A percentile compares a stretch with the other conserved stretches of the same genome.
These are phyloP conservation scores for Citrus reticulata DNA, from an alignment of 345 rosid genomes.

Conservation along the genomic window DNA sequence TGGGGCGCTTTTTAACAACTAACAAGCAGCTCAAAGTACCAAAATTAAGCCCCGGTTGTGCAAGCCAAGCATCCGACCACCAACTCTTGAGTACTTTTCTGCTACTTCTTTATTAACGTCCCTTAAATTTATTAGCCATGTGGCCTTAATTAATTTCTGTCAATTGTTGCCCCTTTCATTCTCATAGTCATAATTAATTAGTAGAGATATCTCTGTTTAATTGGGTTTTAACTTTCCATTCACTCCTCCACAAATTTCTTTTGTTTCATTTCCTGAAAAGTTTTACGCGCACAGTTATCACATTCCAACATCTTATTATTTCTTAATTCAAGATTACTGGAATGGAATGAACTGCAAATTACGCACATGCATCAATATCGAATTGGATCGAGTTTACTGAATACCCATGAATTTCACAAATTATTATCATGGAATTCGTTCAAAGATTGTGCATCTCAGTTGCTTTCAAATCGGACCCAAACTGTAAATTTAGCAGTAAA, in stretches of 20 bases:
- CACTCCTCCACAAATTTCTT: neutral
- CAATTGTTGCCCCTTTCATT: neutral
- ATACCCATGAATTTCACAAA: neutral
- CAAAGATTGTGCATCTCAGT: too few relatives aligned
- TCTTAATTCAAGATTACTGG: too few relatives aligned
- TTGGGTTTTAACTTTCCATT: neutral
- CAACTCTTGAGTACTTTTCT: neutral
- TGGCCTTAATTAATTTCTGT: neutral
- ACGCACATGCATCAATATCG: neutral
- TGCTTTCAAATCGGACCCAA: neutral
- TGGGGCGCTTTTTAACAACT: too few relatives aligned
- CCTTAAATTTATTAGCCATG: neutral
- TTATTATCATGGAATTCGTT: neutral
- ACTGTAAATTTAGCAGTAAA: neutral
- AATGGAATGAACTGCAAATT: neutral
- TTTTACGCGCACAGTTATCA: too few relatives aligned
- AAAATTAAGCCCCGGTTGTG: neutral
- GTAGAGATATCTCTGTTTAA: neutral
- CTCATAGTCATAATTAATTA: neutral
- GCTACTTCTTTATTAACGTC: neutral
- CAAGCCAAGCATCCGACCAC: constrained; percentile 11
- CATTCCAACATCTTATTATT: too few relatives aligned
- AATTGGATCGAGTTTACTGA: neutral
- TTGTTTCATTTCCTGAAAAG: too few relatives aligned
- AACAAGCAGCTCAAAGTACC: neutral